These are phyloP conservation scores for Cunninghamia lanceolata DNA, from an alignment of 75 land plant species.

Conservation along the genomic window DNA sequence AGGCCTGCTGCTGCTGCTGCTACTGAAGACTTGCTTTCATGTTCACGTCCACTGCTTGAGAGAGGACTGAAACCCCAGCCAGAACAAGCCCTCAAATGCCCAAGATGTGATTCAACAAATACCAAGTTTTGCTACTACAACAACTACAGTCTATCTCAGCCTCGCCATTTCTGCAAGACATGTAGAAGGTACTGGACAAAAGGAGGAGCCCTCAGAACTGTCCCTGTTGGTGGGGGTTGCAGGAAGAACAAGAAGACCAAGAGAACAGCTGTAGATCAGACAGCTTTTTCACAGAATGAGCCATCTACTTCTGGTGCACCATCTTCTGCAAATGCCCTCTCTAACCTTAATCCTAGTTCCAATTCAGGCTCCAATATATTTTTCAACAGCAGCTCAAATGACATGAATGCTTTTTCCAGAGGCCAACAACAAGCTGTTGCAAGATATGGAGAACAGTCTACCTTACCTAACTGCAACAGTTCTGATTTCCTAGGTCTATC, in stretches of 20 bases:
- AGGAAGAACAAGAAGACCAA: conserved; percentile 43
- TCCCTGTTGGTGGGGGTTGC: conserved; percentile 59
- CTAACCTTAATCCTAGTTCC: background rate
- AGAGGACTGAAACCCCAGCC: conserved; percentile 13
- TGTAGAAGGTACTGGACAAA: conserved; percentile 16
- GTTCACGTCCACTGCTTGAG: conserved; percentile 12
- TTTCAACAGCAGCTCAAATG: background rate
- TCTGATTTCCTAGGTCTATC: conserved; percentile 8
- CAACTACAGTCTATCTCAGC: conserved; percentile 14
- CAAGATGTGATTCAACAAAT: conserved; percentile 15
- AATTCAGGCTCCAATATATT: conserved; percentile 4
- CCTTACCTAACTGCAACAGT: background rate
- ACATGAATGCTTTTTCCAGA: conserved; percentile 6
- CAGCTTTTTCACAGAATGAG: background rate
- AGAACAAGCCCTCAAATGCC: conserved; percentile 13
- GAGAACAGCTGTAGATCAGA: background rate
- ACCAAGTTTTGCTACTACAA: conserved; percentile 22
- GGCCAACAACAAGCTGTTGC: conserved; percentile 1
- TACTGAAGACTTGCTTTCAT: conserved; percentile 7
- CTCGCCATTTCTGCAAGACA: conserved; percentile 16
- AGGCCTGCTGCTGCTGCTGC: background rate
- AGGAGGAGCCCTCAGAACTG: conserved; percentile 52
- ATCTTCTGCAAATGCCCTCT: conserved; percentile 8
- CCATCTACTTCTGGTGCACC: conserved; percentile 2
- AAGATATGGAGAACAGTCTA: background rate